Evolutionary conservation across 2,329 filamentous ascomycete species (phyloP).

Genomic region (Leptographium procerum): DNA sequence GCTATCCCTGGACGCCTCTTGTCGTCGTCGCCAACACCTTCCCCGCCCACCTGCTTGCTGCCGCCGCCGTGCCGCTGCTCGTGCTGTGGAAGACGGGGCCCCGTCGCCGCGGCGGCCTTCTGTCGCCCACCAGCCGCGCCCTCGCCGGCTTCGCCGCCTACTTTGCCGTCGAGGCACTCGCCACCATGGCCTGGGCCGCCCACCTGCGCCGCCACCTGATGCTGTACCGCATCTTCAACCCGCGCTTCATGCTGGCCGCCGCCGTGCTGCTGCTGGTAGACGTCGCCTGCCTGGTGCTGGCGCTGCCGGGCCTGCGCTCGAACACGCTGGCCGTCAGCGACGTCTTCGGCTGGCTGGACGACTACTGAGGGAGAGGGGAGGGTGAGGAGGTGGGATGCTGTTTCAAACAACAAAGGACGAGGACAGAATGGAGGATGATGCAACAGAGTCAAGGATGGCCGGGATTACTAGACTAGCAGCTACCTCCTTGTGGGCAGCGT

Average conservation of each 20-base stretch:
- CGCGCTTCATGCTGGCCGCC: constrained; percentile 77
- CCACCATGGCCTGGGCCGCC: constrained; percentile 84
- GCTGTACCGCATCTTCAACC: constrained; percentile 89
- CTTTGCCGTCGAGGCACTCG: constrained; percentile 70
- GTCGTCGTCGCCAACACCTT: constrained; percentile 79
- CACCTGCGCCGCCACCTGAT: constrained; percentile 85
- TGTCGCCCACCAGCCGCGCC: constrained; percentile 60
- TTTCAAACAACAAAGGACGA: neutral
- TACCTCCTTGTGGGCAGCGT: too few species aligned
- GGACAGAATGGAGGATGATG: too few species aligned
- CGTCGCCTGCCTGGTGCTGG: constrained; percentile 57
- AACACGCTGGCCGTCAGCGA: constrained; percentile 72
- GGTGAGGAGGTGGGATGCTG: neutral
- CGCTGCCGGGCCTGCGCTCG: constrained; percentile 61
- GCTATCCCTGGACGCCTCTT: constrained; percentile 82
- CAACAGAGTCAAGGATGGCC: too few species aligned
- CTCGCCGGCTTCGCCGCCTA: constrained; percentile 68
- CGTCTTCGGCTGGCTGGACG: constrained; percentile 64
- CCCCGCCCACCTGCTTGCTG: constrained; percentile 76
- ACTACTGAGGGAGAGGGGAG: constrained; percentile 2
- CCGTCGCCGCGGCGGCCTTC: constrained; percentile 54
- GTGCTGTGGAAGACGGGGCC: constrained; percentile 84
- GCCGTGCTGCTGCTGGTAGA: constrained; percentile 66
- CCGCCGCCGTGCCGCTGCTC: constrained; percentile 66
- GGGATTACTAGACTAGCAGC: too few species aligned